Conservation (phyloP, 768 basidiomycete genomes). For the Phanerodontia chrysosporium region DNA sequence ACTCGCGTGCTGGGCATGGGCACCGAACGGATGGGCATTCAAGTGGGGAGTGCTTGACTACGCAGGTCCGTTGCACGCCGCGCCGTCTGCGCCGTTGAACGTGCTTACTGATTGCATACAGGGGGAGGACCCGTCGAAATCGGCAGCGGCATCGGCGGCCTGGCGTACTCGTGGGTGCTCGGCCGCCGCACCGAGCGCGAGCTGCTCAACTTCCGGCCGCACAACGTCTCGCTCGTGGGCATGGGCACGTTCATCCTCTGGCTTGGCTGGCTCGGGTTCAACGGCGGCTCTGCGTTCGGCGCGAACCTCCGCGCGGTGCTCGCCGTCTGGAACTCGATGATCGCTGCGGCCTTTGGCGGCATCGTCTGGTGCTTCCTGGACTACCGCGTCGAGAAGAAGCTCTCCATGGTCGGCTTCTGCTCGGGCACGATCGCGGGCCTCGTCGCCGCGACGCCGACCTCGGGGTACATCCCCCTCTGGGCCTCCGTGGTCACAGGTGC, state of each 20-base stretch:
- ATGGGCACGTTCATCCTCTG: constrained; percentile 84
- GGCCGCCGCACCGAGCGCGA: constrained; percentile 75
- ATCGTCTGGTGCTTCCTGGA: constrained; percentile 82
- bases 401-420: constrained; percentile 90
- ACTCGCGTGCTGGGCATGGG: constrained; percentile 85
- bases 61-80: constrained; percentile 51
- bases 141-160: constrained; percentile 76
- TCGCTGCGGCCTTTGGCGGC: constrained; percentile 77
- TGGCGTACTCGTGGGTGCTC: constrained; percentile 85
- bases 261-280: constrained; percentile 91
- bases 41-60: constrained; percentile 85
- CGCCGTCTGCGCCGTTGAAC: background rate
- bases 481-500: constrained; percentile 73
- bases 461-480: constrained; percentile 78
- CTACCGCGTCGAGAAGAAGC: constrained; percentile 75
- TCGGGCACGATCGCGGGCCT: constrained; percentile 86
- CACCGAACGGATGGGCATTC: constrained; percentile 76
- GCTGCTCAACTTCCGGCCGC: constrained; percentile 76
- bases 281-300: constrained; percentile 84
- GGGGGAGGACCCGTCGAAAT: constrained; percentile 89
- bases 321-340: constrained; percentile 87
- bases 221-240: constrained; percentile 80
- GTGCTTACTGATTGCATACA: constrained; percentile 20
- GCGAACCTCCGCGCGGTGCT: constrained; percentile 84
- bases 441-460: constrained; percentile 85